Conservation (phyloP, 2,329 filamentous ascomycete genomes). For the Tolypocladium album region DNA sequence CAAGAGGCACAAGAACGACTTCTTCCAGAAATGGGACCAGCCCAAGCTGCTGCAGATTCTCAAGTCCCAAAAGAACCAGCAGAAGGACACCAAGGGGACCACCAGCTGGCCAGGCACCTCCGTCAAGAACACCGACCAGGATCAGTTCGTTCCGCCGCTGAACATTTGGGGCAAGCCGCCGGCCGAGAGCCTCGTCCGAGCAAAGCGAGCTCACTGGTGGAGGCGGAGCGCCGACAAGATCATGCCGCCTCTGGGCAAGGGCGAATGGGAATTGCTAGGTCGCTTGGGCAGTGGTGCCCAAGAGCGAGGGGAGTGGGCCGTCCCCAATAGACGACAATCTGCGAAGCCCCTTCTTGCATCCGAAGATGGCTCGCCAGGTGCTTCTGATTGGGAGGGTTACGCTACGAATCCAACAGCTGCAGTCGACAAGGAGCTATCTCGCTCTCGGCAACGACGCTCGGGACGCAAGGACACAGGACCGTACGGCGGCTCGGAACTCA, state of each 20-base stretch:
- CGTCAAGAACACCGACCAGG: conserved; percentile 22
- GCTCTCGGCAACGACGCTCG: conserved; percentile 20
- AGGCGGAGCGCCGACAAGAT: conserved; percentile 30
- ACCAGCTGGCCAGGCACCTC: conserved; percentile 13
- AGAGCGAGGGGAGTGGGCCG: conserved; percentile 20
- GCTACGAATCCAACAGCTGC: conserved; percentile 25
- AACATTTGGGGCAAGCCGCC: conserved; percentile 41
- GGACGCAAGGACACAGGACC: conserved; percentile 25
- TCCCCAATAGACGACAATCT: conserved; percentile 21
- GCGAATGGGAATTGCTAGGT: conserved; percentile 47
- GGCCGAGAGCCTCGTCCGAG: conserved; percentile 24
- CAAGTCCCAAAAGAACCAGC: conserved; percentile 27
- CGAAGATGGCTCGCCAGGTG: background rate
- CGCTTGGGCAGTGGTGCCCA: conserved; percentile 32
- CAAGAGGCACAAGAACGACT: conserved; percentile 11
- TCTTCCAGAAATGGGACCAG: conserved; percentile 40
- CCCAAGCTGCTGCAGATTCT: conserved; percentile 31
- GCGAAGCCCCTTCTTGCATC: conserved; percentile 4
- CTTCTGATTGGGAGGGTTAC: conserved; percentile 33
- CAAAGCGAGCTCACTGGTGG: conserved; percentile 39
- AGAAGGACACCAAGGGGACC: conserved; percentile 10
- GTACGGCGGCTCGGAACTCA: conserved; percentile 21
- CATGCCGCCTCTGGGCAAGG: conserved; percentile 40
- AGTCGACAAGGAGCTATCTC: conserved; percentile 25
- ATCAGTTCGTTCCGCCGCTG: conserved; percentile 22